Conservation (phyloP, 331 rosid species). For the Rhamnella rubrinervis region DNA sequence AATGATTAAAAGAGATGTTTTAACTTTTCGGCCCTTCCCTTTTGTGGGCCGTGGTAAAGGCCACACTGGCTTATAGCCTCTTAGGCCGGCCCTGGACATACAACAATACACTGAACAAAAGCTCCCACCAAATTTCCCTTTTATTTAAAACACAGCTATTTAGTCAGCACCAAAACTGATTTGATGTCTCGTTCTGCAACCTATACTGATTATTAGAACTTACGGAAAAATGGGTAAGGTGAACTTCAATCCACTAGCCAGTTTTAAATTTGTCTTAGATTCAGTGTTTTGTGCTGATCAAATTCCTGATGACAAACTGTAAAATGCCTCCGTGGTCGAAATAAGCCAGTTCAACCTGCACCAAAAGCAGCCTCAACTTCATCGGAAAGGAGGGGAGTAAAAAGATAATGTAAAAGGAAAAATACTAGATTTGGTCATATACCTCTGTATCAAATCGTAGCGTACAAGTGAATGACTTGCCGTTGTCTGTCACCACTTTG, state of each 20-base stretch:
- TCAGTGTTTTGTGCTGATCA: slow-evolving; percentile 60
- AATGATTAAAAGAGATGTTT: no score
- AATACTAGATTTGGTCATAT: background rate
- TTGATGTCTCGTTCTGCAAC: background rate
- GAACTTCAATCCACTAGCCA: slow-evolving; percentile 19
- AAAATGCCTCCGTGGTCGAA: slow-evolving; percentile 85
- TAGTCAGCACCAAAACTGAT: slow-evolving; percentile 30
- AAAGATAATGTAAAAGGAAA: background rate
- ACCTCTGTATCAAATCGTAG: slow-evolving; percentile 90
- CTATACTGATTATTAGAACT: slow-evolving; percentile 38
- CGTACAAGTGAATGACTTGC: slow-evolving; percentile 61
- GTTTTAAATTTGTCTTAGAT: background rate
- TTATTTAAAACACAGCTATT: slow-evolving; percentile 28
- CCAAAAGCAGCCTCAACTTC: slow-evolving; percentile 14
- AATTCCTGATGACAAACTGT: slow-evolving; percentile 80
- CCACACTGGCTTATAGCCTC: no score
- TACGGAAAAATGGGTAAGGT: slow-evolving; percentile 14
- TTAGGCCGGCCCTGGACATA: background rate
- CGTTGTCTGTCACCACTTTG: slow-evolving; percentile 53
- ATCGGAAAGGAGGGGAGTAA: background rate
- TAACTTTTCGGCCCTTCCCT: no score
- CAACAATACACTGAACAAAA: background rate
- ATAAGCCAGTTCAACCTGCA: slow-evolving; percentile 85
- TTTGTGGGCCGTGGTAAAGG: no score
- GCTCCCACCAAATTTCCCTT: slow-evolving; percentile 19